Percentiles rank a stretch among this genome's conserved stretches.
These are phyloP conservation scores for Lachnellula cervina DNA, from an alignment of 2,329 filamentous ascomycete species.

Conservation along the genomic window DNA sequence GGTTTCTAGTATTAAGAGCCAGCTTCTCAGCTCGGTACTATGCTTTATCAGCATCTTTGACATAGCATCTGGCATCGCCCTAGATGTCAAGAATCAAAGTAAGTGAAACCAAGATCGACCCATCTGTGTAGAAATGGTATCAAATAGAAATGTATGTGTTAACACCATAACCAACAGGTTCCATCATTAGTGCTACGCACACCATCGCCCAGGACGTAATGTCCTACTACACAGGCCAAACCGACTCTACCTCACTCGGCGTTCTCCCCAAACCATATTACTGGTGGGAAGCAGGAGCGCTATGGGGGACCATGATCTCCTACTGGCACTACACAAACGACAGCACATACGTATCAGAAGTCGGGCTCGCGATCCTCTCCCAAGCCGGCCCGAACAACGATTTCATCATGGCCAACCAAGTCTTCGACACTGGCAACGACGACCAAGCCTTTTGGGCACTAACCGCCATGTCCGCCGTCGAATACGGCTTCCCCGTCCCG, in stretches of 20 bases:
- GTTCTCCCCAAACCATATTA: conserved; percentile 15
- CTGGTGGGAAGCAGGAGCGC: conserved; percentile 39
- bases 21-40: no score
- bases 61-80: no score
- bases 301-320: conserved; percentile 62
- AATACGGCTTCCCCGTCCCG: conserved; percentile 57
- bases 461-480: conserved; percentile 63
- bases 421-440: conserved; percentile 52
- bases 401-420: conserved; percentile 71
- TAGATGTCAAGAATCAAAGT: no score
- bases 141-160: background rate
- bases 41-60: no score
- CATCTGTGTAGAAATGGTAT: no score
- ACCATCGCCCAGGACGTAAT: conserved; percentile 44
- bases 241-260: conserved; percentile 28
- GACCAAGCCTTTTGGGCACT: conserved; percentile 66
- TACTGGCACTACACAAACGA: conserved; percentile 82
- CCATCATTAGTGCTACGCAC: conserved; percentile 27
- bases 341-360: conserved; percentile 45
- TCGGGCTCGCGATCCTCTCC: conserved; percentile 64
- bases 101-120: no score
- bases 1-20: no score
- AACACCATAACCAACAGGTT: conserved; percentile 15
- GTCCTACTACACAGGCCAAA: conserved; percentile 44
- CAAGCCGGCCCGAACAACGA: conserved; percentile 67